phyloP scores from a whole-genome alignment of 2,329 filamentous ascomycete genomes.

The Thielaviopsis punctulata region DNA sequence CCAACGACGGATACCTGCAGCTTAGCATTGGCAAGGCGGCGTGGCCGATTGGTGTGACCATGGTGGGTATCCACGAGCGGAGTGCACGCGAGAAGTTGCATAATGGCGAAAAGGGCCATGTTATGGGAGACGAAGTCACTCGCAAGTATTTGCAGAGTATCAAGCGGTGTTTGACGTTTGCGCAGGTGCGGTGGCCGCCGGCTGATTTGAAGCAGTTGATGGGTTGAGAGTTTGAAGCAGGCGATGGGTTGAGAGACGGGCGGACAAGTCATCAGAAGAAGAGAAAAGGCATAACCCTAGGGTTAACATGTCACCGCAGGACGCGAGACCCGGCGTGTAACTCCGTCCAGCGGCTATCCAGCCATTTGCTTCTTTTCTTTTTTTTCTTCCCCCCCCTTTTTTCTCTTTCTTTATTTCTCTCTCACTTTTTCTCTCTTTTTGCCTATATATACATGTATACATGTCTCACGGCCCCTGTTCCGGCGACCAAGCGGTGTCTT shows the following conservation, averaged over 20 bases:
- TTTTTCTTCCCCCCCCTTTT: neutral
- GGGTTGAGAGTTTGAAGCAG: slow-evolving; percentile 39
- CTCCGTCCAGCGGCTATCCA: too few relatives aligned
- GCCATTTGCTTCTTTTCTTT: neutral
- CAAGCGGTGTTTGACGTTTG: slow-evolving; percentile 90
- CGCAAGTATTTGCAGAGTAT: slow-evolving; percentile 95
- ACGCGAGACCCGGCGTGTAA: too few relatives aligned
- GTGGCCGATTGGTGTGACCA: slow-evolving; percentile 98
- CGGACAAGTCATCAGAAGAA: neutral
- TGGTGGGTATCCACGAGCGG: slow-evolving; percentile 98
- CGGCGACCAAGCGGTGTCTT: too few relatives aligned
- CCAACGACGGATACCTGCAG: slow-evolving; percentile 84
- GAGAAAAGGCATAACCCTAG: neutral
- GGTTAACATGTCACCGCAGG: neutral
- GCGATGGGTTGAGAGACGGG: too few relatives aligned
- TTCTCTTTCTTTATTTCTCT: neutral
- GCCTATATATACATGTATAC: neutral
- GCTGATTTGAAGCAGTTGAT: slow-evolving; percentile 86
- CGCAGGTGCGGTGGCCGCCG: slow-evolving; percentile 90
- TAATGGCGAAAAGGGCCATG: slow-evolving; percentile 73
- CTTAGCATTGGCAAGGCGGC: slow-evolving; percentile 92
- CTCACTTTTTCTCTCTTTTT: neutral
- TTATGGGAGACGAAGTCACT: slow-evolving; percentile 92
- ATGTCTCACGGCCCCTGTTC: neutral
- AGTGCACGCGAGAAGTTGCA: slow-evolving; percentile 91